These are phyloP conservation scores for Pascua guehoae DNA, from an alignment of 1,284 basidiomycete species.

Conservation along the genomic window DNA sequence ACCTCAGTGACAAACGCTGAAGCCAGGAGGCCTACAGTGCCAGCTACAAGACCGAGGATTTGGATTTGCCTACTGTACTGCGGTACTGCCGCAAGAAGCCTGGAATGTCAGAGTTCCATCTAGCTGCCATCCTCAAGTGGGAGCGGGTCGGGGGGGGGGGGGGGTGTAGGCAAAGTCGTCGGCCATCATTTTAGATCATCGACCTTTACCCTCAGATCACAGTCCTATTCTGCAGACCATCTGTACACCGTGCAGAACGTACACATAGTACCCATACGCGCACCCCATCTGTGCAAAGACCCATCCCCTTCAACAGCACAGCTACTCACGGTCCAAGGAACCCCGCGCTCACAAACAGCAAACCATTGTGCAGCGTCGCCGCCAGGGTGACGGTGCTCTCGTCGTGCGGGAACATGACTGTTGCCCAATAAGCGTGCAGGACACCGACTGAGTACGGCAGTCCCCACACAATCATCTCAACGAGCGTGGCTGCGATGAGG, in stretches of 20 bases:
- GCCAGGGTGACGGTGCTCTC: constrained; percentile 38
- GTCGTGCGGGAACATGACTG: constrained; percentile 29
- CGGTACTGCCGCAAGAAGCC: not conserved
- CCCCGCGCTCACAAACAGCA: constrained; percentile 18
- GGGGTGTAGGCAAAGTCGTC: too few relatives aligned
- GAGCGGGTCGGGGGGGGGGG: too few relatives aligned
- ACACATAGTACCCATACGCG: too few relatives aligned
- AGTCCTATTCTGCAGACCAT: too few relatives aligned
- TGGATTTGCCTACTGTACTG: constrained; percentile 8
- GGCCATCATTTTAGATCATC: too few relatives aligned
- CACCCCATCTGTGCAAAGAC: too few relatives aligned
- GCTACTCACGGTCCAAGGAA: constrained; percentile 12
- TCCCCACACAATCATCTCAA: constrained; percentile 45
- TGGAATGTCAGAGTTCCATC: too few relatives aligned
- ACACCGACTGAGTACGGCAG: constrained; percentile 46
- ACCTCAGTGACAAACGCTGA: constrained; percentile 3
- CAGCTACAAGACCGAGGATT: constrained; percentile 2
- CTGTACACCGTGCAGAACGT: too few relatives aligned
- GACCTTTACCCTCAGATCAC: too few relatives aligned
- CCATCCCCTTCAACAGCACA: not conserved
- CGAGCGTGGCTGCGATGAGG: constrained; percentile 37
- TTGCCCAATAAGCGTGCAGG: constrained; percentile 45
- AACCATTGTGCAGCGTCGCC: constrained; percentile 42
- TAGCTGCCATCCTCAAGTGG: too few relatives aligned
- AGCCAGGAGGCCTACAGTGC: constrained; percentile 1